Base-by-base conservation (phyloP, 768 basidiomycete species). In the Chalciporus sphaerocephalus region DNA sequence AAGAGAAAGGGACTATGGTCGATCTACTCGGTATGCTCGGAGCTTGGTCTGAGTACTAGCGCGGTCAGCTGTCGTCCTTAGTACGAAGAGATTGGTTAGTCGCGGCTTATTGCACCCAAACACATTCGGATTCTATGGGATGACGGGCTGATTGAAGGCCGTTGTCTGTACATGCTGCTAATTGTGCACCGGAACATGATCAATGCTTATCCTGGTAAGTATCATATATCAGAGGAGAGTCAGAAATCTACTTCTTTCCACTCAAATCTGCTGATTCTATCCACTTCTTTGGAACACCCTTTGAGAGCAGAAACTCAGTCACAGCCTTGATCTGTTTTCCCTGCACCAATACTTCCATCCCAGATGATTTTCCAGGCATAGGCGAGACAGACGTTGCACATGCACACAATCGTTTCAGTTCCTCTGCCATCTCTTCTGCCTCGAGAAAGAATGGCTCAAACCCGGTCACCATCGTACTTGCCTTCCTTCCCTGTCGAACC, bases 251-350 rank as follows among this genome's bases (percentile, higher is more conserved):
- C 61, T 81, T 82, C 67, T 80, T 77, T 9, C 50, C 66, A 18
- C 60, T 59, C 43, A 70, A 32, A 49, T 79, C 82, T 2, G 58
- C 60, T 2, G 74, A 66, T 58, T 80, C 78, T 41, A 94, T 85
- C 87, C 88, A 94, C 57, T 74, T 75, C 69, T 85, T 87, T 21
- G 91, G 89, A 24, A 94, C 77, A 0, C 92, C 90, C 52, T 76
- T 80, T 18, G 69, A 73, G 3, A 76, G 61, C 32, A 96, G 61
- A 48, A 90, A 76, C 5, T 87, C 85, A 9, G 74, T 69, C 10
- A 92, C 84, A 2, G 71, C 68, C 52, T 77, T 75, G 16, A 74
- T 70, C 56, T 95, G 92, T 50, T 87, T 87, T 2, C 93, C 93
- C 58, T 95, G 93, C 0, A 95, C 83, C 50, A 87, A 69, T 8